Evolutionary conservation across 768 basidiomycete genomes (phyloP), one percentile per base, ranked within the genome.

Genomic region (Calocybe gangraenosa): DNA sequence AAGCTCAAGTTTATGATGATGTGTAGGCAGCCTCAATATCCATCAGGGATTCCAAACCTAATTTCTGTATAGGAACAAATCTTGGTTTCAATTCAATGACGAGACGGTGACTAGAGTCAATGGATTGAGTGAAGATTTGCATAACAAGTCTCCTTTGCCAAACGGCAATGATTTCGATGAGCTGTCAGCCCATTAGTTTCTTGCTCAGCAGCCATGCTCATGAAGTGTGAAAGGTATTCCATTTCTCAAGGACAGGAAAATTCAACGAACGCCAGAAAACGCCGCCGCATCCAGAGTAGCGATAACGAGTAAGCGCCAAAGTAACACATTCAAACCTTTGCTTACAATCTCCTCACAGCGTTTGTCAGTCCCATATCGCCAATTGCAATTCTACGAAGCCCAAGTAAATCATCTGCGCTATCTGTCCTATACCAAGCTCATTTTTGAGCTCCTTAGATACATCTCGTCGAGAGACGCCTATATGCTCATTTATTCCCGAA

Each of bases 11-110:
- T 15, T 81, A 81, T 55, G 88, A 92, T 58, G 65, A 66, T 17
- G 64, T 66, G 89, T 92, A 56, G 44, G 81, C 67, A 37, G 20
- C 60, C 51, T 37, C 28, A 18, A 23, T 17, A 13, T 3, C 19
- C 6, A 6, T 28, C 11, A 28, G 6, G 11, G 11, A 28, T 28
- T 5, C 25, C 25, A 28, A n/a, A n/a, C 11, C 25, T 28, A 5
- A 28, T 6, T 5, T 28, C 6, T 28, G 11, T 11, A 28, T 6
- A 91, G 87, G 40, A 73, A 73, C 38, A 63, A 74, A 32, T 73
- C 82, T 14, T 98, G 95, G 94, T 94, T 83, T 59, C 82, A 86
- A 49, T 98, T 92, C 65, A 93, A 95, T 55, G 95, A 98, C 58
- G 95, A 97, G 60, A 64, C 65, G 3, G 90, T 95, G 3, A 82